Percentiles rank a stretch among this genome's conserved stretches.
phyloP scores from a whole-genome alignment of 139 green algal species.

The Chlorokybus atmophyticus region DNA sequence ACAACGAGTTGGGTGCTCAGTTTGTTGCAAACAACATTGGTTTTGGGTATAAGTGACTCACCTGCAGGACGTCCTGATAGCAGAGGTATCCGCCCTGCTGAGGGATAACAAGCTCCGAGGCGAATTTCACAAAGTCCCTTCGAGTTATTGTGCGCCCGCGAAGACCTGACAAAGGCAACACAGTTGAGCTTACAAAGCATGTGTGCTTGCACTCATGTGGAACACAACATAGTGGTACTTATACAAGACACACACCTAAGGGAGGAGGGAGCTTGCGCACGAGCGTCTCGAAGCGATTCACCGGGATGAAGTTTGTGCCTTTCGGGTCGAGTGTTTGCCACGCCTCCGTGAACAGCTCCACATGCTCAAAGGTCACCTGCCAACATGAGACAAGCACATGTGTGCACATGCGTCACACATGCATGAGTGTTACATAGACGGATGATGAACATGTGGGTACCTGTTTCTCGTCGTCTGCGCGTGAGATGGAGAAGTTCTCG shows the following conservation, averaged over 20 bases:
- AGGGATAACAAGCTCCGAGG: too few relatives aligned
- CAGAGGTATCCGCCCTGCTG: too few relatives aligned
- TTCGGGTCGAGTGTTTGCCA: not conserved
- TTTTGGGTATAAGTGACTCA: too few relatives aligned
- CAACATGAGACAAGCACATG: not conserved
- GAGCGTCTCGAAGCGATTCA: not conserved
- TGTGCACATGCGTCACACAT: not conserved
- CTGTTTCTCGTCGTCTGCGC: slow-evolving; percentile 8
- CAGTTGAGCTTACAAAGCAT: too few relatives aligned
- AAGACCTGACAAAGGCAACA: too few relatives aligned
- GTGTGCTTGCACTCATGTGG: too few relatives aligned
- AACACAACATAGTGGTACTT: too few relatives aligned
- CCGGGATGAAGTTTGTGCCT: slow-evolving; percentile 1
- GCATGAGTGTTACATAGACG: not conserved
- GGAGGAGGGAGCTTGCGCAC: not conserved
- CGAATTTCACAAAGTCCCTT: too few relatives aligned
- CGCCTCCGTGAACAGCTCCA: not conserved
- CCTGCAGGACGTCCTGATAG: too few relatives aligned
- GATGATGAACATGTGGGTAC: not conserved
- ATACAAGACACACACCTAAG: not conserved
- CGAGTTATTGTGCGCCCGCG: too few relatives aligned
- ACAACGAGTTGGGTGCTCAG: too few relatives aligned
- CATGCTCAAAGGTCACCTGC: not conserved
- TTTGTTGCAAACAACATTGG: too few relatives aligned
- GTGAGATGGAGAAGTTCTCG: slow-evolving; percentile 23